phyloP scores from a whole-genome alignment of 2,329 filamentous ascomycete genomes.

The Myotisia sp. region DNA sequence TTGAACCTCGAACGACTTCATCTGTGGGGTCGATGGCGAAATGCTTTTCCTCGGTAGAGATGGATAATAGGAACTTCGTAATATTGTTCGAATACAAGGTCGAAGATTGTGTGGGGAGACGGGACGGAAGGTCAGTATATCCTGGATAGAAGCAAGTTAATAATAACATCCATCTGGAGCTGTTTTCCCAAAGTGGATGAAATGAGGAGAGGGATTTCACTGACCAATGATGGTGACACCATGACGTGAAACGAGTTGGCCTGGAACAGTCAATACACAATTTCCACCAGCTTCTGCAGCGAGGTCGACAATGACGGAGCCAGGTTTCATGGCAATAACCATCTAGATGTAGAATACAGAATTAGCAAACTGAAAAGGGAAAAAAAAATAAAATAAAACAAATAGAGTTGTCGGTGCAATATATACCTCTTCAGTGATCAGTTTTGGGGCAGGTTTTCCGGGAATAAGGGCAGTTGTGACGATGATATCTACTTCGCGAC shows the following conservation, averaged over 20 bases:
- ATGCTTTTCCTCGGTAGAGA: slow-evolving; percentile 60
- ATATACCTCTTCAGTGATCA: slow-evolving; percentile 57
- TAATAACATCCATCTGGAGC: slow-evolving; percentile 1
- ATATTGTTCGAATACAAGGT: slow-evolving; percentile 91
- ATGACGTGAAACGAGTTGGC: slow-evolving; percentile 55
- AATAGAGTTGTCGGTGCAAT: no score
- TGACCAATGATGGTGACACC: slow-evolving; percentile 72
- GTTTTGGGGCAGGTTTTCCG: slow-evolving; percentile 64
- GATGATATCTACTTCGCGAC: slow-evolving; percentile 77
- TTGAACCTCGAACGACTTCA: slow-evolving; percentile 72
- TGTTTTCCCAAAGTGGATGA: not conserved
- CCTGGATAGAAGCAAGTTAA: slow-evolving; percentile 31
- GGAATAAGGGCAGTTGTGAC: slow-evolving; percentile 88
- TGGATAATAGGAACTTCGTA: slow-evolving; percentile 72
- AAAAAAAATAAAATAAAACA: not conserved
- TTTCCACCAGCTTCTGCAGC: slow-evolving; percentile 81
- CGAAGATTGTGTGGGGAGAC: slow-evolving; percentile 75
- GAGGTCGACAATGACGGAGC: slow-evolving; percentile 75
- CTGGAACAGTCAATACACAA: slow-evolving; percentile 65
- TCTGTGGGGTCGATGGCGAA: slow-evolving; percentile 71
- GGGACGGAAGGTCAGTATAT: slow-evolving; percentile 77
- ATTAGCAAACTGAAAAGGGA: not conserved
- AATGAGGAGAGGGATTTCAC: slow-evolving; percentile 17
- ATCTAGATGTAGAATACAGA: slow-evolving; percentile 35
- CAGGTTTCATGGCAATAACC: slow-evolving; percentile 75